Evolutionary conservation across 139 green algal genomes (phyloP).

Genomic region (Chlorella vulgaris): DNA sequence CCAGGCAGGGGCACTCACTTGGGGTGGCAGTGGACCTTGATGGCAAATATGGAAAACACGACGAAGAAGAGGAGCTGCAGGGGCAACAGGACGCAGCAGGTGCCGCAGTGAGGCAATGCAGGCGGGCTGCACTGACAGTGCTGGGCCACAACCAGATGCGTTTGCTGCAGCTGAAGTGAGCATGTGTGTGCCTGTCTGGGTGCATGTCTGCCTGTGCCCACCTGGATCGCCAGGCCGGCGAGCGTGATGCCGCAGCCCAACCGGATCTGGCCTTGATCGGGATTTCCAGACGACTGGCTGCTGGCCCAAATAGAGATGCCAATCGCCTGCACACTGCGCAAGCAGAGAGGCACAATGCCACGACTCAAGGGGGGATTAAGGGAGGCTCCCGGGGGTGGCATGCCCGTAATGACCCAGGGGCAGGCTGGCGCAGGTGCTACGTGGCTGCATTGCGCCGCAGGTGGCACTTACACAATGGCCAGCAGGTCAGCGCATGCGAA

Average conservation of each 20-base stretch:
- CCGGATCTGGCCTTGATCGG: conserved; percentile 10
- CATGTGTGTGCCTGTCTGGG: too few relatives aligned
- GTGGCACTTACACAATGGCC: conserved; percentile 6
- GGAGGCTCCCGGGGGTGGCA: too few relatives aligned
- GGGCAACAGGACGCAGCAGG: neutral
- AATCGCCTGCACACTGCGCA: conserved; percentile 19
- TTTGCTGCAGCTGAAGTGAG: too few relatives aligned
- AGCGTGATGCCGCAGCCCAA: conserved; percentile 26
- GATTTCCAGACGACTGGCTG: neutral
- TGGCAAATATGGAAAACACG: neutral
- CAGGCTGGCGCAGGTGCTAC: neutral
- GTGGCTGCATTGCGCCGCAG: neutral
- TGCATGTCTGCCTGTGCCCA: too few relatives aligned
- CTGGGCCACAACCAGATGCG: too few relatives aligned
- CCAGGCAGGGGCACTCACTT: too few relatives aligned
- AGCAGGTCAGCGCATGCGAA: conserved; percentile 23
- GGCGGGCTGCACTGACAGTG: too few relatives aligned
- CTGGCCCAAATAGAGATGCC: conserved; percentile 25
- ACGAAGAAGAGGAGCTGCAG: conserved; percentile 20
- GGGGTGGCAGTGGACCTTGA: conserved; percentile 24
- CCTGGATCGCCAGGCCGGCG: conserved; percentile 7
- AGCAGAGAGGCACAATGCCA: neutral
- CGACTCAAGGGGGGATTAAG: too few relatives aligned
- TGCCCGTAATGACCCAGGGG: too few relatives aligned
- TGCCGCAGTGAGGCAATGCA: too few relatives aligned